Evolutionary conservation across 1,139 yeast genomes (phyloP), one percentile per base, ranked within the genome.

Genomic region (Yamadazyma oceani): DNA sequence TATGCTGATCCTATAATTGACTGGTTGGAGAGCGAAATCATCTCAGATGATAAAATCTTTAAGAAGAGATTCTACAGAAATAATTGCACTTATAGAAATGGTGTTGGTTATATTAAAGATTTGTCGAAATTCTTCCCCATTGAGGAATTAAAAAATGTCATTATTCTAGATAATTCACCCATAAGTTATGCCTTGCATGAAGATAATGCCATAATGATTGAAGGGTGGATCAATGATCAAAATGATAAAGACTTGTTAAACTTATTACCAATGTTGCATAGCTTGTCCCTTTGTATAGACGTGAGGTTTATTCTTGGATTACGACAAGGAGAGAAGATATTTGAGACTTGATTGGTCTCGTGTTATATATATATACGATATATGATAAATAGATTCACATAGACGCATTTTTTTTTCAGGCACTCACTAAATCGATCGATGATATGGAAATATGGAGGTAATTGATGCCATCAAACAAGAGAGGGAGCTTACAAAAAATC

Each of bases 171-270:
- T 63, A 92, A 92, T 62, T 88, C 96, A 6, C 97, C 97, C 1
- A 74, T 88, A 9, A 84, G 95, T 54, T 92, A 87, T 58, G 83
- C 89, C 10, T 64, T 80, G 57, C 92, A 92, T 56, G 87, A 82
- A 45, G 81, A 82, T 49, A 92, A 92, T 56, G 98, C 96, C 1
- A 82, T 92, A 26, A 82, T 85, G 65, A 88, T 92, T 15, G 97
- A 90, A 61, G 97, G 98, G 31, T 92, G 98, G 98, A 88, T 92
- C 45, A 88, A 87, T 54, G 98, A 92, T 61, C 95, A 95, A 15
- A 78, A 83, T 32, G 98, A 92, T 57, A 73, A 82, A 17, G 95
- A 88, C 52, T 66, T 92, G 41, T 65, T 92, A 57, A 82, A 87
- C 51, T 64, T 92, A 37, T 62, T 92, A 35, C 97, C 98, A 2